phyloP scores from a whole-genome alignment of 2,329 filamentous ascomycete genomes.

The Epichloe glyceriae region DNA sequence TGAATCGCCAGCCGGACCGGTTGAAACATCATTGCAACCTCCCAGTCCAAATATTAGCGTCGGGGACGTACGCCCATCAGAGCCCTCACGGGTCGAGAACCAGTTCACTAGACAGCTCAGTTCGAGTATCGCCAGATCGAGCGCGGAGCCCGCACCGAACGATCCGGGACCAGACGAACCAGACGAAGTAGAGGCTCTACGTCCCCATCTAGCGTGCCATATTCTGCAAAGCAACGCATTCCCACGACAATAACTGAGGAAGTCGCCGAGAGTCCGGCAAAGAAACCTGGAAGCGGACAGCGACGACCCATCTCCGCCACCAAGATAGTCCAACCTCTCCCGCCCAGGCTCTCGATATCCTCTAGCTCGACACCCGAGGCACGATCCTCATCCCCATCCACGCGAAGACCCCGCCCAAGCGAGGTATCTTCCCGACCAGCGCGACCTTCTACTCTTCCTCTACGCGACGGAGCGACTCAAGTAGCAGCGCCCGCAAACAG shows the following conservation, averaged over 20 bases:
- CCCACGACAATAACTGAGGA: slow-evolving; percentile 11
- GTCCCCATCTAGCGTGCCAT: slow-evolving; percentile 7
- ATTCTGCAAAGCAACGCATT: slow-evolving; percentile 2
- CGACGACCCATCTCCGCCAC: slow-evolving; percentile 27
- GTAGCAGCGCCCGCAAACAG: neutral
- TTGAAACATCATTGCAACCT: neutral
- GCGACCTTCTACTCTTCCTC: neutral
- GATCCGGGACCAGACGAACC: neutral
- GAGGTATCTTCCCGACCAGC: slow-evolving; percentile 9
- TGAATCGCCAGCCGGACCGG: neutral
- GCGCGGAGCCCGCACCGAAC: neutral
- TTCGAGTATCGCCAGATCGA: slow-evolving; percentile 1
- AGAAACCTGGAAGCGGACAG: slow-evolving; percentile 43
- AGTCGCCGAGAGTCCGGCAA: slow-evolving; percentile 32
- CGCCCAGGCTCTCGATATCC: neutral
- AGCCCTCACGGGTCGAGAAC: neutral
- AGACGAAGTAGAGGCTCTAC: slow-evolving; percentile 2
- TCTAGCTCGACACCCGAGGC: slow-evolving; percentile 4
- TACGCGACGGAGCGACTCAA: neutral
- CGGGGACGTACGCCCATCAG: neutral
- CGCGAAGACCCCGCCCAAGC: slow-evolving; percentile 26
- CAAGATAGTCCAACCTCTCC: slow-evolving; percentile 2
- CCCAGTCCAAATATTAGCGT: neutral
- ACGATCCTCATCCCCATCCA: slow-evolving; percentile 29
- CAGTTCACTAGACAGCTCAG: slow-evolving; percentile 6